A percentile compares a stretch with the other conserved stretches of the same genome.
Evolutionary conservation across 2,329 filamentous ascomycete species (phyloP).

Genomic region (Alternaria arborescens): DNA sequence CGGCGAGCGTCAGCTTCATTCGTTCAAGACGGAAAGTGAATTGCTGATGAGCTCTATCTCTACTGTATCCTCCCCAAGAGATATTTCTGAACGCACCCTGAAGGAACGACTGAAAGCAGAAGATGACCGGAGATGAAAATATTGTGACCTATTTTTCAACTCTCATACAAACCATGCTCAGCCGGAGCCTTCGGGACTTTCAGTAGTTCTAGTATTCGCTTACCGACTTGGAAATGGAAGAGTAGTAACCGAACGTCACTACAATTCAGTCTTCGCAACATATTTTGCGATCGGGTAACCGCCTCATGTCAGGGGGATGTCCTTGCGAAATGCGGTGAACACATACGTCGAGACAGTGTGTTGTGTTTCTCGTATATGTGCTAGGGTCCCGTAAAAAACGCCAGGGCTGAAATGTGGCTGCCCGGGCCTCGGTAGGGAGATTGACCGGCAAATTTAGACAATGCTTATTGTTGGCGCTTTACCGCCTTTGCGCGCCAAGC

Average conservation of each 20-base stretch:
- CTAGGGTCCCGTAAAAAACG: neutral
- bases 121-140: neutral
- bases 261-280: neutral
- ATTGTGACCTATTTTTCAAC: neutral
- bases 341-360: neutral
- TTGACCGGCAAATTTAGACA: neutral
- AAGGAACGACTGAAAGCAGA: neutral
- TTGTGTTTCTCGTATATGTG: neutral
- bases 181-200: neutral
- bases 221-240: neutral
- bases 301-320: neutral
- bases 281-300: neutral
- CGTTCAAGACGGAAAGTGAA: neutral
- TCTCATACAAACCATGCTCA: neutral
- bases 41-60: neutral
- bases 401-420: neutral
- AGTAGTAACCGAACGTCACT: neutral
- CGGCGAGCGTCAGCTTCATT: neutral
- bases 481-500: slow-evolving; percentile 1
- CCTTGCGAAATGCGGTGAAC: neutral
- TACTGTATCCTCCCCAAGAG: neutral
- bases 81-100: neutral
- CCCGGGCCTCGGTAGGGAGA: neutral
- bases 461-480: neutral
- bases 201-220: neutral